Evolutionary conservation across 2,329 filamentous ascomycete species (phyloP).

Genomic region (Diaporthe helianthi): DNA sequence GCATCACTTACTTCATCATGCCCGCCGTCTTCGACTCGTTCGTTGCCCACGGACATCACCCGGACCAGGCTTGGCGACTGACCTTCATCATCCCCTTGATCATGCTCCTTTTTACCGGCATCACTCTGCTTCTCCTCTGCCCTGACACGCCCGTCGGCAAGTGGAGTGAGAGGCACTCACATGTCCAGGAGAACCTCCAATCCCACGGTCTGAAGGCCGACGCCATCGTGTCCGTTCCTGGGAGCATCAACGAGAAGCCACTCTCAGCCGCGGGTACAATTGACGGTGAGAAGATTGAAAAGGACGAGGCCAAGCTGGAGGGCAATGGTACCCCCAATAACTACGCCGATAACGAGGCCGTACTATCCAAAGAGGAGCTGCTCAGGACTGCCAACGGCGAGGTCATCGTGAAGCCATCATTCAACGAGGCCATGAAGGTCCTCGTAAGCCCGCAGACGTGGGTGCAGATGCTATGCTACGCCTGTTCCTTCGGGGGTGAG

Average conservation of each 20-base stretch:
- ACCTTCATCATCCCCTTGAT: slow-evolving; percentile 85
- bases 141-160: slow-evolving; percentile 83
- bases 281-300: slow-evolving; percentile 39
- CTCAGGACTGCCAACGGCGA: slow-evolving; percentile 62
- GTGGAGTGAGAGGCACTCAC: slow-evolving; percentile 72
- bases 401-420: slow-evolving; percentile 62
- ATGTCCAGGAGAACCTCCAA: slow-evolving; percentile 49
- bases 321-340: slow-evolving; percentile 44
- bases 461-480: slow-evolving; percentile 63
- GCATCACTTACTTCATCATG: slow-evolving; percentile 94
- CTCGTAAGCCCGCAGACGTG: slow-evolving; percentile 61
- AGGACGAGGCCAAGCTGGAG: slow-evolving; percentile 40
- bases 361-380: slow-evolving; percentile 57
- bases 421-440: slow-evolving; percentile 54
- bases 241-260: slow-evolving; percentile 53
- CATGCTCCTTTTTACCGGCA: slow-evolving; percentile 70
- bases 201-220: slow-evolving; percentile 50
- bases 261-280: not conserved
- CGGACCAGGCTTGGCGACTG: slow-evolving; percentile 81
- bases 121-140: slow-evolving; percentile 75
- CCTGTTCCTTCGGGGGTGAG: slow-evolving; percentile 69
- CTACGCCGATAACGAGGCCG: slow-evolving; percentile 52
- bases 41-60: slow-evolving; percentile 62
- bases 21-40: slow-evolving; percentile 86
- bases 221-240: slow-evolving; percentile 58